Evolutionary conservation across 106 monocot genomes (phyloP).

Genomic region (Amphibolis antarctica): DNA sequence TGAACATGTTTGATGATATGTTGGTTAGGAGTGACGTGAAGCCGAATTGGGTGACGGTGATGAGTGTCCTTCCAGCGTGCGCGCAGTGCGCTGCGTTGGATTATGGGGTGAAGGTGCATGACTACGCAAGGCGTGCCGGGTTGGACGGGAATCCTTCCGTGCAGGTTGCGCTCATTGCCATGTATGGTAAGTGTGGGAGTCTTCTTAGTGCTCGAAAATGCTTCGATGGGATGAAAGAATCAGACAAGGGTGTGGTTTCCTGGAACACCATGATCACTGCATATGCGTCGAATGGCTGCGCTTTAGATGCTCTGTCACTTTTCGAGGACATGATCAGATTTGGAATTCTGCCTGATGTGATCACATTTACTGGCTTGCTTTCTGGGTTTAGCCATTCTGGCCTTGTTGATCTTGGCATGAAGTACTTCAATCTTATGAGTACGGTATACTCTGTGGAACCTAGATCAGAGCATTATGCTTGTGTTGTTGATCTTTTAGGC

Average conservation of each 20-base stretch:
- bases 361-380: conserved; percentile 49
- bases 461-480: conserved; percentile 44
- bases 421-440: conserved; percentile 37
- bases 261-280: conserved; percentile 39
- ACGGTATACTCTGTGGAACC: conserved; percentile 24
- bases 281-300: conserved; percentile 27
- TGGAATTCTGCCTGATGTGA: conserved; percentile 31
- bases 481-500: conserved; percentile 49
- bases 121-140: conserved; percentile 16
- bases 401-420: conserved; percentile 35
- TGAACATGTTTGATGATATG: conserved; percentile 36
- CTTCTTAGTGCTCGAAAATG: conserved; percentile 17
- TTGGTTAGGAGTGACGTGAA: conserved; percentile 1
- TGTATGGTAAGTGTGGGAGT: conserved; percentile 41
- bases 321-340: conserved; percentile 28
- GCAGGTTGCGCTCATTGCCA: conserved; percentile 25
- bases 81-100: conserved; percentile 27
- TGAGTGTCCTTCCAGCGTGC: conserved; percentile 45
- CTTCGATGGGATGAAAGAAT: conserved; percentile 11
- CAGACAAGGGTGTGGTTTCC: conserved; percentile 14
- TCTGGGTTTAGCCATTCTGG: conserved; percentile 60
- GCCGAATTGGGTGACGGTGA: conserved; percentile 37
- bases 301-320: conserved; percentile 6
- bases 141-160: conserved; percentile 22
- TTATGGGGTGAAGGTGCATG: conserved; percentile 23